phyloP scores from a whole-genome alignment of 2,329 filamentous ascomycete genomes.

The Teratosphaeria nubilosa region DNA sequence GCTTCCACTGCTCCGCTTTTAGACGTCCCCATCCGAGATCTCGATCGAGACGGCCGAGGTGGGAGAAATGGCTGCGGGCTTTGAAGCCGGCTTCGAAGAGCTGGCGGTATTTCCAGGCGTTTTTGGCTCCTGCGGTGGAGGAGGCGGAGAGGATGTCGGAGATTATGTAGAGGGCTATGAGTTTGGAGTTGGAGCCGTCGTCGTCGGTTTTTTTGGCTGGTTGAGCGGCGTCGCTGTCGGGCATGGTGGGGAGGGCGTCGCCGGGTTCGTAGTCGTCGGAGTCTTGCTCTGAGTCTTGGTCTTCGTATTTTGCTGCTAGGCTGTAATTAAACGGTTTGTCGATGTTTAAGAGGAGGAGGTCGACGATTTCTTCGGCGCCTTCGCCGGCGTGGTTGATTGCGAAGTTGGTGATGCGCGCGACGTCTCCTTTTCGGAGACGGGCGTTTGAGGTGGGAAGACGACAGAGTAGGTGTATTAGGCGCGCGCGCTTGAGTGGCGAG shows the following conservation, averaged over 20 bases:
- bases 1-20: constrained; percentile 74
- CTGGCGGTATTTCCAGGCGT: constrained; percentile 78
- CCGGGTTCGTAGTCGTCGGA: constrained; percentile 31
- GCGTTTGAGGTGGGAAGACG: constrained; percentile 67
- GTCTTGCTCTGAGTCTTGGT: constrained; percentile 24
- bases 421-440: constrained; percentile 70
- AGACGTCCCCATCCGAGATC: constrained; percentile 69
- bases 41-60: constrained; percentile 62
- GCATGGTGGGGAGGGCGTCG: constrained; percentile 16
- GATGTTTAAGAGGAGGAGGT: constrained; percentile 75
- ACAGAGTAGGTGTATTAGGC: constrained; percentile 72
- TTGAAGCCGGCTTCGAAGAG: constrained; percentile 67
- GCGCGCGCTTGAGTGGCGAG: constrained; percentile 73
- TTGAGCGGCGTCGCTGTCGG: constrained; percentile 13
- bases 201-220: constrained; percentile 24
- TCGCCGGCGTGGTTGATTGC: constrained; percentile 77
- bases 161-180: constrained; percentile 73
- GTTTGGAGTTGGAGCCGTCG: constrained; percentile 62
- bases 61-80: constrained; percentile 59
- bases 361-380: constrained; percentile 84
- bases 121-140: constrained; percentile 63
- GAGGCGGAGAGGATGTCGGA: constrained; percentile 73
- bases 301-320: constrained; percentile 52
- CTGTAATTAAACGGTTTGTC: constrained; percentile 65
- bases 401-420: constrained; percentile 77